Percentiles rank a stretch among this genome's conserved stretches.
Conservation (phyloP, 768 basidiomycete species). For the Lentinula edodes region DNA sequence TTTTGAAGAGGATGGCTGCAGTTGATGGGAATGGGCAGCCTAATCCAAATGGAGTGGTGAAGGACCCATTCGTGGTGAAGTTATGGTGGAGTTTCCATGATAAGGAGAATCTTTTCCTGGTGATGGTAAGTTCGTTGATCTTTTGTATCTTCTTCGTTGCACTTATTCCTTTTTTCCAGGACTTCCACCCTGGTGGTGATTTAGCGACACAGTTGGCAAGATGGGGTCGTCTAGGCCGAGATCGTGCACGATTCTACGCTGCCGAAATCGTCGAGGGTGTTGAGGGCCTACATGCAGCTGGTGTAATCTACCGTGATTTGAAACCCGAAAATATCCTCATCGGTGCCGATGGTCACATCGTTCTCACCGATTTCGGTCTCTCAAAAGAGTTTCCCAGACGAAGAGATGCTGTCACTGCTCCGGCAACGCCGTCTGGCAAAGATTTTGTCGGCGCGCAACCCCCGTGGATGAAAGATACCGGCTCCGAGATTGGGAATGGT, state of each 20-base stretch:
- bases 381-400: slow-evolving; percentile 84
- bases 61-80: slow-evolving; percentile 93
- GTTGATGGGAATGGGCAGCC: slow-evolving; percentile 33
- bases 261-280: slow-evolving; percentile 97
- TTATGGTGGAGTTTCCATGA: slow-evolving; percentile 98
- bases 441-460: slow-evolving; percentile 59
- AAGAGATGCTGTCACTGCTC: slow-evolving; percentile 36
- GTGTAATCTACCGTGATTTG: slow-evolving; percentile 96
- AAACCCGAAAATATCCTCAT: slow-evolving; percentile 98
- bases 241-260: slow-evolving; percentile 94
- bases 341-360: slow-evolving; percentile 90
- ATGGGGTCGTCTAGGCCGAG: slow-evolving; percentile 90
- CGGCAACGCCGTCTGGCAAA: slow-evolving; percentile 50
- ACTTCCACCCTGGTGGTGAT: slow-evolving; percentile 95
- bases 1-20: slow-evolving; percentile 90
- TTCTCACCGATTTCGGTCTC: slow-evolving; percentile 94
- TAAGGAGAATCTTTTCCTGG: slow-evolving; percentile 93
- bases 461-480: slow-evolving; percentile 66
- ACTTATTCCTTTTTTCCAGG: slow-evolving; percentile 32
- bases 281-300: slow-evolving; percentile 88
- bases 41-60: slow-evolving; percentile 12
- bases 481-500: slow-evolving; percentile 33
- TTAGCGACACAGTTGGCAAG: slow-evolving; percentile 95
- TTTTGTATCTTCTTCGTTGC: slow-evolving; percentile 11
- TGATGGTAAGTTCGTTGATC: slow-evolving; percentile 61